Base-by-base conservation (phyloP, 2,329 filamentous ascomycete species). In the Epichloe glyceriae region DNA sequence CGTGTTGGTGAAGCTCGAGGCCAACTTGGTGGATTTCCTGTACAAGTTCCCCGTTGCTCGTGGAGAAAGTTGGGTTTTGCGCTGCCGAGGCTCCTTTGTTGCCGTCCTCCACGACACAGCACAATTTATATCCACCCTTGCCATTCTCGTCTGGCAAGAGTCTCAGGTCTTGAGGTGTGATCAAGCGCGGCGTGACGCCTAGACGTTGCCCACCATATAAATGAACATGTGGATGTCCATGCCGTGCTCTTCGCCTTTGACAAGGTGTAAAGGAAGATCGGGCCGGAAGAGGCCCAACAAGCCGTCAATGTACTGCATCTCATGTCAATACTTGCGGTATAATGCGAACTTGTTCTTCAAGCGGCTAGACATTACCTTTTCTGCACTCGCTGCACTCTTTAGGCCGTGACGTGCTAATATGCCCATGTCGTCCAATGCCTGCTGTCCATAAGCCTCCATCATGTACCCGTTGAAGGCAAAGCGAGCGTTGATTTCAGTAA, bases 401-500 rank as follows among this genome's bases (percentile, higher is more conserved):
- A 67, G 53, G 2, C 50, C 52, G 30, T 39, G 45, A 8, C 46
- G 10, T 6, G 33, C 52, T 30, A 30, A 30, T 14, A 55, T 44
- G 10, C 52, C 52, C 43, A 56, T 53, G 6, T 46, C 43, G 14
- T 62, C 55, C 1, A 67, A 50, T 6, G 57, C 61, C 19, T 60
- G 37, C 7, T 68, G 63, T 0, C 64, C 65, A 33, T 64, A 62
- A 0, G 57, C 53, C 15, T 55, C 51, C 35, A 65, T 57, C 55
- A 68, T 51, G 30, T 64, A 67, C 0, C 65, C 66, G 42, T 71
- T 71, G 51, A 70, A 70, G 11, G 60, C 58, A 47, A 70, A 71
- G 0, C 69, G 62, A 1, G 66, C 67, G 46, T 71, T 71, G 37
- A 71, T 70, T 20, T 71, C 69, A 2, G 67, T 67, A 5, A 71